Evolutionary conservation across 495 filamentous ascomycete genomes (phyloP).

Genomic region (Recurvomyces mirabilis): DNA sequence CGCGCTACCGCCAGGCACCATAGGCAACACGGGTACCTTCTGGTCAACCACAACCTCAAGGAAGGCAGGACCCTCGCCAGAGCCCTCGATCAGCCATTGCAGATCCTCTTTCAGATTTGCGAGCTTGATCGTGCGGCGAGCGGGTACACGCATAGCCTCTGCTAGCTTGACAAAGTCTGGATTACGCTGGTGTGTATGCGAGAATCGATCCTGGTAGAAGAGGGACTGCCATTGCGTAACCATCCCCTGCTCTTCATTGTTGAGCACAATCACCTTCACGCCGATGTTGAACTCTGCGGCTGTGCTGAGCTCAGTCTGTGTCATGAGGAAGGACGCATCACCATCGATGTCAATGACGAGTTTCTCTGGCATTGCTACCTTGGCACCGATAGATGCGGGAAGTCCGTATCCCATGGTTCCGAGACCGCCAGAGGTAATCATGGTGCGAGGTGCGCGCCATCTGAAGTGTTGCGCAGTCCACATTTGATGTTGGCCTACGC

Average conservation of each 20-base stretch:
- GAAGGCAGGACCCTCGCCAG: slow-evolving; percentile 35
- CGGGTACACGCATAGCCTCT: slow-evolving; percentile 41
- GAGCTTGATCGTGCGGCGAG: slow-evolving; percentile 60
- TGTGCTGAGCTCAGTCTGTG: slow-evolving; percentile 81
- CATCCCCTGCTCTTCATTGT: slow-evolving; percentile 97
- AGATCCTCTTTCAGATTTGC: slow-evolving; percentile 66
- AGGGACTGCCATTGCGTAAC: slow-evolving; percentile 92
- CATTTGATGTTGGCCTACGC: slow-evolving; percentile 96
- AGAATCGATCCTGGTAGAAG: slow-evolving; percentile 86
- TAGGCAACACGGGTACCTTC: slow-evolving; percentile 96
- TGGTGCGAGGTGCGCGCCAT: slow-evolving; percentile 74
- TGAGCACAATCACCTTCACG: slow-evolving; percentile 81
- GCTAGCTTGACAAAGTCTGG: slow-evolving; percentile 86
- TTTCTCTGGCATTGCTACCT: slow-evolving; percentile 74
- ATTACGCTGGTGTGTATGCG: slow-evolving; percentile 84
- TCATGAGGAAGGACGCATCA: slow-evolving; percentile 96
- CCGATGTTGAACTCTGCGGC: slow-evolving; percentile 85
- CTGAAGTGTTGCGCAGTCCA: slow-evolving; percentile 92
- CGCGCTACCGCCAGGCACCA: slow-evolving; percentile 80
- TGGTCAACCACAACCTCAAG: slow-evolving; percentile 45
- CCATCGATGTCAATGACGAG: slow-evolving; percentile 92
- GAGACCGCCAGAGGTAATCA: slow-evolving; percentile 84
- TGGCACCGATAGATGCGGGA: slow-evolving; percentile 85
- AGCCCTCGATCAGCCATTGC: slow-evolving; percentile 68
- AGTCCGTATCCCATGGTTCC: slow-evolving; percentile 95